A percentile compares a stretch with the other conserved stretches of the same genome.
phyloP scores from a whole-genome alignment of 768 basidiomycete genomes.

The Polyporus arcularius region DNA sequence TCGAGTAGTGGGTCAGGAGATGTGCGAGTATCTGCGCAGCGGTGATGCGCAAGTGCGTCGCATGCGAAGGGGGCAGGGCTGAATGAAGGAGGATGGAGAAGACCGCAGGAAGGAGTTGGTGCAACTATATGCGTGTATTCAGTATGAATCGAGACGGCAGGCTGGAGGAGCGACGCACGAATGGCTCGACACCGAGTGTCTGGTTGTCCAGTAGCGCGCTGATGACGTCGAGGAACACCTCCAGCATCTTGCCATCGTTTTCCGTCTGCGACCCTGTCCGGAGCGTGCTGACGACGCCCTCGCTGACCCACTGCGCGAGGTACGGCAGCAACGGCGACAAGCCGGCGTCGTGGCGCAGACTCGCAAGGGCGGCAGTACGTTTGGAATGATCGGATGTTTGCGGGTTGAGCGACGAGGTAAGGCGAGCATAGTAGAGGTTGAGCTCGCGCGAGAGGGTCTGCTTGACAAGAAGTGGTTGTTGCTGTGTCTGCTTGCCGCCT shows the following conservation, averaged over 20 bases:
- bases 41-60: constrained; percentile 72
- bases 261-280: constrained; percentile 52
- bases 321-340: constrained; percentile 91
- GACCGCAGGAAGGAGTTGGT: constrained; percentile 92
- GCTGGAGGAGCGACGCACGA: constrained; percentile 57
- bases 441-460: constrained; percentile 92
- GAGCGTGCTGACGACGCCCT: constrained; percentile 74
- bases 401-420: constrained; percentile 83
- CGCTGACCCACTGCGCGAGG: constrained; percentile 92
- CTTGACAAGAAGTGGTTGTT: constrained; percentile 80
- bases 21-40: constrained; percentile 85
- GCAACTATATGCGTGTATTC: constrained; percentile 57
- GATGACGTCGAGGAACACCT: constrained; percentile 82
- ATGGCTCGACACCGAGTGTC: constrained; percentile 93
- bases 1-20: constrained; percentile 77
- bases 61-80: constrained; percentile 70
- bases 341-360: constrained; percentile 86
- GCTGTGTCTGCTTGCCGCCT: constrained; percentile 46
- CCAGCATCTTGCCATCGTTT: constrained; percentile 69
- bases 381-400: constrained; percentile 65
- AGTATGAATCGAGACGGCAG: neutral
- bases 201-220: constrained; percentile 83
- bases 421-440: constrained; percentile 90
- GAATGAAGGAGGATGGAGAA: constrained; percentile 91
- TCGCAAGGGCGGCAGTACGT: constrained; percentile 87